Percentiles rank a stretch among this genome's conserved stretches.
Conservation (phyloP, 78 protist species). For the Polysphondylium violaceum region DNA sequence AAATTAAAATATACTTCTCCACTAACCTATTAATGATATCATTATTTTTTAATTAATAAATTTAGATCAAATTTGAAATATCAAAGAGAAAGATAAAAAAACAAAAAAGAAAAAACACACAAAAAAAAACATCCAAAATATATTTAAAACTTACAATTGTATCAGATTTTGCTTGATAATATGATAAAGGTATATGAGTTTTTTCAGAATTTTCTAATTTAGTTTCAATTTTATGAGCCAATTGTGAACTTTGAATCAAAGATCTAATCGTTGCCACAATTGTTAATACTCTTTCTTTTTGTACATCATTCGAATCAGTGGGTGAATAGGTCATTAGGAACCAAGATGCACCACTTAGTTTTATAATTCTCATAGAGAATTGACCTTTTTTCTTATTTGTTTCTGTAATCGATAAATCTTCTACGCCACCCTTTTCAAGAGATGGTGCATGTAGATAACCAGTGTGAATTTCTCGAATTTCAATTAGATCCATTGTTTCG, state of each 20-base stretch:
- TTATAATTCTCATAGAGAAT: conserved; percentile 42
- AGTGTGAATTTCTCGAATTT: conserved; percentile 41
- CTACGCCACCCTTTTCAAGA: background rate
- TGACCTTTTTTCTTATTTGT: conserved; percentile 22
- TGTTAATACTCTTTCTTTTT: conserved; percentile 46
- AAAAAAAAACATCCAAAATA: too few relatives aligned
- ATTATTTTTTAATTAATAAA: background rate
- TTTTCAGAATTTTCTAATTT: conserved; percentile 30
- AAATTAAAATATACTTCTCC: conserved; percentile 58
- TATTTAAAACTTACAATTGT: background rate
- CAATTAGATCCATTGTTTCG: conserved; percentile 18
- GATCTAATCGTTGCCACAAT: conserved; percentile 37
- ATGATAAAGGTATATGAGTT: conserved; percentile 14
- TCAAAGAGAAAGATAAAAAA: too few relatives aligned
- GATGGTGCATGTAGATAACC: conserved; percentile 44
- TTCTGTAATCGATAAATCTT: background rate
- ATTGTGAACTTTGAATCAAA: conserved; percentile 22
- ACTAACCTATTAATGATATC: conserved; percentile 3
- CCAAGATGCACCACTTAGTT: conserved; percentile 9
- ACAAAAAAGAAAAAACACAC: too few relatives aligned
- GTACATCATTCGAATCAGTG: conserved; percentile 33
- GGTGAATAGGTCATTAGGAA: conserved; percentile 65
- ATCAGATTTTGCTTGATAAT: conserved; percentile 46
- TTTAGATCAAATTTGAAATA: background rate
- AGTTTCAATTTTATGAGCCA: conserved; percentile 15